These are phyloP conservation scores for Globisporangium viniferum DNA, from an alignment of 352 stramenopile species.

Conservation along the genomic window DNA sequence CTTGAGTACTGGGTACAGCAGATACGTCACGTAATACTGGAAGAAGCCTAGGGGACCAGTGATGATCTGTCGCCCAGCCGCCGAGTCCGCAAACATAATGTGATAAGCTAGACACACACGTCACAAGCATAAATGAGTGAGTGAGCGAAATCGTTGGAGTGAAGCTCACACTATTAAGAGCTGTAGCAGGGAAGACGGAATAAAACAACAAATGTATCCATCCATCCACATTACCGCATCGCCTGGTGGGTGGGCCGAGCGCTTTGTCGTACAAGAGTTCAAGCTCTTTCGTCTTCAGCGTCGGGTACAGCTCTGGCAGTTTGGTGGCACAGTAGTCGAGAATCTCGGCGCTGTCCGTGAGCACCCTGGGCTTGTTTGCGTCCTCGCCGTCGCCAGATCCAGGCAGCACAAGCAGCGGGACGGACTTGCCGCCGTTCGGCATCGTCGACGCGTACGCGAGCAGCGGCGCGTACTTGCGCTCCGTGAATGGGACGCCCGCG, in stretches of 20 bases:
- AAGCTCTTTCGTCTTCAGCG: constrained; percentile 29
- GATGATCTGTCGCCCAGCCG: constrained; percentile 22
- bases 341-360: constrained; percentile 46
- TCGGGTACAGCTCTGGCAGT: constrained; percentile 34
- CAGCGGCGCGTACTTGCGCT: constrained; percentile 45
- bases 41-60: constrained; percentile 17
- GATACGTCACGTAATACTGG: constrained; percentile 20
- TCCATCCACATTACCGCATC: constrained; percentile 23
- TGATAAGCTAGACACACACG: constrained; percentile 27
- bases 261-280: constrained; percentile 41
- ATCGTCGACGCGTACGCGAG: constrained; percentile 43
- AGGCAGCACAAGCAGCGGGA: constrained; percentile 36
- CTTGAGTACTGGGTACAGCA: constrained; percentile 33
- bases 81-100: constrained; percentile 25
- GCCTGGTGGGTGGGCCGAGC: constrained; percentile 32
- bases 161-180: no score
- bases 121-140: background rate
- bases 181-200: background rate
- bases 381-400: constrained; percentile 1
- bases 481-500: constrained; percentile 35
- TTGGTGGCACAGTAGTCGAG: constrained; percentile 35
- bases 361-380: background rate
- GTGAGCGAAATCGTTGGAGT: background rate
- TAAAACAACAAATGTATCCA: background rate
- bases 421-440: constrained; percentile 37